Percentiles rank a stretch among this genome's conserved stretches.
phyloP scores from a whole-genome alignment of 768 basidiomycete genomes.

The Mycena leptocephala region DNA sequence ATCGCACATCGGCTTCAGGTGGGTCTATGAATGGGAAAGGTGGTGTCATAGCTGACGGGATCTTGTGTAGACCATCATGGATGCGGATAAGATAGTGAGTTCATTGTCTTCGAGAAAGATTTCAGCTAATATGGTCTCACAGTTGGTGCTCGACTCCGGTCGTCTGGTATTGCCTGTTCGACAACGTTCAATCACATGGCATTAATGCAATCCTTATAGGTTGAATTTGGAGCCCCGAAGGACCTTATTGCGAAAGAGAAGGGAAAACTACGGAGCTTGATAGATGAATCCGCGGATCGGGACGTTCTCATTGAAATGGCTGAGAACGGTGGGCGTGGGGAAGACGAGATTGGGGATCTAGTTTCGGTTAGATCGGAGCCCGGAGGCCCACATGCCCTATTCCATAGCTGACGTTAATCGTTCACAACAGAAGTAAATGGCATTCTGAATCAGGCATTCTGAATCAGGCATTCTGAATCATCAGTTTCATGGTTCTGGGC shows the following conservation, averaged over 20 bases:
- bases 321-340: neutral
- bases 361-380: too few relatives aligned
- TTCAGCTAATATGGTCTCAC: neutral
- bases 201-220: neutral
- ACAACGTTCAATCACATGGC: neutral
- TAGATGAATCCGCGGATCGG: constrained; percentile 11
- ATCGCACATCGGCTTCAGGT: constrained; percentile 9
- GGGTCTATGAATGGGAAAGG: neutral
- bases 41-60: neutral
- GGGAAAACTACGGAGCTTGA: constrained; percentile 3
- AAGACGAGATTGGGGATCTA: neutral
- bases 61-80: neutral
- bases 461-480: too few relatives aligned
- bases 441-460: too few relatives aligned
- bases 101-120: neutral
- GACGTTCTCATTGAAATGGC: neutral
- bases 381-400: too few relatives aligned
- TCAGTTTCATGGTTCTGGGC: too few relatives aligned
- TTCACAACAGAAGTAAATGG: too few relatives aligned
- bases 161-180: neutral
- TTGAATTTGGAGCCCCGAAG: constrained; percentile 1
- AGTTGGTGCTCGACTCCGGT: constrained; percentile 11
- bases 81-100: constrained; percentile 14
- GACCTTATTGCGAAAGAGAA: neutral
- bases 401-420: too few relatives aligned